Conservation (phyloP, 306 rosid genomes). For the Argentina anserina region DNA sequence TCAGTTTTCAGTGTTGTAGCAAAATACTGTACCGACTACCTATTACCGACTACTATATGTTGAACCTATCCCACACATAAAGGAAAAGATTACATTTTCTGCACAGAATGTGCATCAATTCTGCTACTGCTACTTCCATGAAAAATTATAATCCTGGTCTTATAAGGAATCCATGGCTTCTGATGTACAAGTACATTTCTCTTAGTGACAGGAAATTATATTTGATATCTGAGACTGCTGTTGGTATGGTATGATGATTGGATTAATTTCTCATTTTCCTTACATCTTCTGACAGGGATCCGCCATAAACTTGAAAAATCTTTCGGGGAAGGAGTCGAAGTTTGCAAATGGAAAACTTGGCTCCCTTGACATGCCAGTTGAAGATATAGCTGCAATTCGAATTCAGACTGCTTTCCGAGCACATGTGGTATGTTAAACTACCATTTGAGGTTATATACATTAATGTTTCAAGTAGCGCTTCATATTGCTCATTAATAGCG, state of each 20-base stretch:
- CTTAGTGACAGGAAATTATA: background rate
- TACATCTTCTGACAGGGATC: constrained; percentile 44
- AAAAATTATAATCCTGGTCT: background rate
- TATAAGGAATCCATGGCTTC: constrained; percentile 2
- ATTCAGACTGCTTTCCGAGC: constrained; percentile 94
- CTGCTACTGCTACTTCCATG: background rate
- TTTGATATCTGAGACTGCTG: constrained; percentile 11
- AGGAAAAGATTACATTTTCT: background rate
- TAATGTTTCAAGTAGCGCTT: constrained; percentile 1
- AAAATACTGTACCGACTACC: constrained; percentile 4
- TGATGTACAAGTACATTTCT: constrained; percentile 8
- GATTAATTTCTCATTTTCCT: constrained; percentile 22
- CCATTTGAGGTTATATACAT: constrained; percentile 1
- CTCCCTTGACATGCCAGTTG: constrained; percentile 45
- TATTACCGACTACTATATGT: constrained; percentile 5
- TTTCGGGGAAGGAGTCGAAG: constrained; percentile 32
- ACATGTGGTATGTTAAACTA: constrained; percentile 45
- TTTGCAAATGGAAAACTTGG: constrained; percentile 43
- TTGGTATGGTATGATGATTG: constrained; percentile 18
- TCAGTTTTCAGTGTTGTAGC: constrained; percentile 1
- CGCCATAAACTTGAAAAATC: constrained; percentile 34
- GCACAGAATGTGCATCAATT: background rate
- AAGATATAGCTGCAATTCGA: constrained; percentile 72
- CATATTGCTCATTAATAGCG: background rate
- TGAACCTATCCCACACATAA: background rate